Evolutionary conservation across 2,329 filamentous ascomycete genomes (phyloP), one percentile per base, ranked within the genome.

Genomic region (Calcarisporium arbuscula): DNA sequence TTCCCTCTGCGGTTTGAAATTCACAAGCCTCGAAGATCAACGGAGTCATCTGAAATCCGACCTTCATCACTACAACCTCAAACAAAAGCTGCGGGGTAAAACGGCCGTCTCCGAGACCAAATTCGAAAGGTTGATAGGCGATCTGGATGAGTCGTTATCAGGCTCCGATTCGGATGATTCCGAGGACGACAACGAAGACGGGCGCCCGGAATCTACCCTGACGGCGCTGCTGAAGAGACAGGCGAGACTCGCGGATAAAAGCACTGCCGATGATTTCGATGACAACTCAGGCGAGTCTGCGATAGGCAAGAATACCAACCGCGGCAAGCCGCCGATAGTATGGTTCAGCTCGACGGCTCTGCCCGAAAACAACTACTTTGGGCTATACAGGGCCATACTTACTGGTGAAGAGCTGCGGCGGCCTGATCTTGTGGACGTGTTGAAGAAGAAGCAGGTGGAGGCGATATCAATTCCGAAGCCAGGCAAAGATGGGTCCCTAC

Each of bases 51-150:
- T 86, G 38, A 84, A 85, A 50, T 95, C 90, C 8, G 92, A 98
- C 52, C 70, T 94, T 31, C 92, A 98, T 58, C 76, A 82, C 45
- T 98, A 95, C 64, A 98, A 98, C 56, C 64, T 96, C 41, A 96
- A 95, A 61, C 85, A 90, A 55, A 94, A 86, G 65, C 65, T 95
- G 37, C 79, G 86, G 30, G 85, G 85, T 0, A 70, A 72, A 38
- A 72, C 71, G 8, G 62, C 85, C 0, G 82, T 95, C 2, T 76
- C 77, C 2, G 92, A 98, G 53, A 58, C 54, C 7, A 88, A 95
- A 21, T 98, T 98, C 47, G 85, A 92, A 55, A 85, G 82, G 54
- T 70, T 95, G 6, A 71, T 96, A 7, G 86, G 80, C 22, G 78
- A 92, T 39, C 67, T 98, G 21, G 85, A 95, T 48, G 90, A 98